Conservation (phyloP, 371 early-diverging fungal species). For the Rhizopus stolonifer region DNA sequence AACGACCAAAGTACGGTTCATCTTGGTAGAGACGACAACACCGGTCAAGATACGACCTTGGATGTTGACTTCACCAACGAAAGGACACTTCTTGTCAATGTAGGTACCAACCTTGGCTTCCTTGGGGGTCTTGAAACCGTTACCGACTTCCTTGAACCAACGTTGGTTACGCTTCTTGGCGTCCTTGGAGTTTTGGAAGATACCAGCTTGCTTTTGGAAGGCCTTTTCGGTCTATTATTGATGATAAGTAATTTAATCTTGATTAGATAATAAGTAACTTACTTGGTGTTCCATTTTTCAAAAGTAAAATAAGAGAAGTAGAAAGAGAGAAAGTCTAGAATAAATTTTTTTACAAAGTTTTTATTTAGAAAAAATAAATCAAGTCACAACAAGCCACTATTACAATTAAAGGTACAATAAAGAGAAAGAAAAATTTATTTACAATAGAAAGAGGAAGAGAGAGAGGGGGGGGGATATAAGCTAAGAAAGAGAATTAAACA, state of each 20-base stretch:
- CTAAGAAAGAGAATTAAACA: conserved; percentile 13
- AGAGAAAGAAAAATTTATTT: no score
- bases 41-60: conserved; percentile 99
- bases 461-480: not conserved
- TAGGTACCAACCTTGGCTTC: conserved; percentile 97
- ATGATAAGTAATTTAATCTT: no score
- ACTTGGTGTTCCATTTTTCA: conserved; percentile 34
- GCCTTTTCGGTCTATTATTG: conserved; percentile 78
- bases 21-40: conserved; percentile 96
- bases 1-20: conserved; percentile 98
- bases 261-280: conserved; percentile 3
- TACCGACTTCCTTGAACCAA: conserved; percentile 98
- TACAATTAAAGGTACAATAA: no score
- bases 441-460: conserved; percentile 9
- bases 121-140: conserved; percentile 99
- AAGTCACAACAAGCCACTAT: no score
- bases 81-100: conserved; percentile 99
- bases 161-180: conserved; percentile 75
- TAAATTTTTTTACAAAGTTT: no score
- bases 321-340: conserved; percentile 2
- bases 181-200: conserved; percentile 94
- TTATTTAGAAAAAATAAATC: no score
- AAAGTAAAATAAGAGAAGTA: conserved; percentile 18
- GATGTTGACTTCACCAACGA: conserved; percentile 98
- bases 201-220: conserved; percentile 96